Conservation (phyloP, 2,329 filamentous ascomycete genomes). For the Epichloe uncinata region DNA sequence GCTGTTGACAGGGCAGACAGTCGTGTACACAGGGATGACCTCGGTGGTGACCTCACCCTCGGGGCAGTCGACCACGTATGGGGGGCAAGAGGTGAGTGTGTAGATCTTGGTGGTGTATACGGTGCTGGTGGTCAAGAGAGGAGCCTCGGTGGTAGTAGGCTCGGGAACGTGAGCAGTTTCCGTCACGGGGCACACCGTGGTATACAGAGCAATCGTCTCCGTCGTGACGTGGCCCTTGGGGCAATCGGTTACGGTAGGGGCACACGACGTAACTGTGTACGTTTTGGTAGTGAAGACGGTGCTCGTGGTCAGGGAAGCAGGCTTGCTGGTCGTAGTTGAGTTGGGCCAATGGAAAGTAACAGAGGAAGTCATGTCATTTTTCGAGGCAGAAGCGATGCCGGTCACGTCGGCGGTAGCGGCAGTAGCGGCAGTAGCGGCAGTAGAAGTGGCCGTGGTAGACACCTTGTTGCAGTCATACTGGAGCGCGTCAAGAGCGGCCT, state of each 20-base stretch:
- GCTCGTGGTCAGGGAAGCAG: slow-evolving; percentile 7
- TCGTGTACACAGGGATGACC: slow-evolving; percentile 4
- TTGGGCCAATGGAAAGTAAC: not conserved
- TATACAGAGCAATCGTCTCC: slow-evolving; percentile 20
- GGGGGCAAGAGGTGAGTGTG: slow-evolving; percentile 39
- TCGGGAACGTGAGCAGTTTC: slow-evolving; percentile 7
- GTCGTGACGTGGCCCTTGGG: slow-evolving; percentile 20
- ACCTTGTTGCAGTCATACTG: slow-evolving; percentile 21
- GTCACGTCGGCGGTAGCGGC: too few species aligned
- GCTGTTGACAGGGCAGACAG: not conserved
- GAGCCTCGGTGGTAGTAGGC: slow-evolving; percentile 5
- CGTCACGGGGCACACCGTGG: slow-evolving; percentile 24
- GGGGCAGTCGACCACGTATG: slow-evolving; percentile 23
- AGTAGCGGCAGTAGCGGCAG: too few species aligned
- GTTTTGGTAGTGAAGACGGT: slow-evolving; percentile 40
- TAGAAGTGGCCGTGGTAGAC: slow-evolving; percentile 8
- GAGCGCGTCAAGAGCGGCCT: slow-evolving; percentile 24
- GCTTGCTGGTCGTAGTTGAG: slow-evolving; percentile 4
- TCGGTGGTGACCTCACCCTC: slow-evolving; percentile 6
- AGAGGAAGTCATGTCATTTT: too few species aligned
- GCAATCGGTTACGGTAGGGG: slow-evolving; percentile 37
- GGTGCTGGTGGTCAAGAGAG: slow-evolving; percentile 9
- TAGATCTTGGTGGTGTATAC: slow-evolving; percentile 24
- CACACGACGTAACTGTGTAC: slow-evolving; percentile 42
- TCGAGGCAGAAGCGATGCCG: too few species aligned